These are phyloP conservation scores for Trichoderma hamatum DNA, from an alignment of 2,329 filamentous ascomycete genomes.

Conservation along the genomic window DNA sequence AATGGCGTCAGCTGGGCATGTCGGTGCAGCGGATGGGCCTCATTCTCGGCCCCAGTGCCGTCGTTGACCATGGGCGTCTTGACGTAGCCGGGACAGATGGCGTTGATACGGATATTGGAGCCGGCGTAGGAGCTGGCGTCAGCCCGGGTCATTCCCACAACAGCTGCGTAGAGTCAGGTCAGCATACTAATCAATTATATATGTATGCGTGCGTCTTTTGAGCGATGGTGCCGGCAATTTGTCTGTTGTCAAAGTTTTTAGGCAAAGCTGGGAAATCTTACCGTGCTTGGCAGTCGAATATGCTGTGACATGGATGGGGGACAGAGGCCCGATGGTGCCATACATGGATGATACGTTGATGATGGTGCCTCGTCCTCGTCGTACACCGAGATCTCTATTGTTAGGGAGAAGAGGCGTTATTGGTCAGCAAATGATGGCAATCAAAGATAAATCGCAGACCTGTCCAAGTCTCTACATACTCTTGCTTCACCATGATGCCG, in stretches of 20 bases:
- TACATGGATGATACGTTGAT: slow-evolving; percentile 59
- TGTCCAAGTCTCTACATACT: slow-evolving; percentile 36
- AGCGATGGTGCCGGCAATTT: too few relatives aligned
- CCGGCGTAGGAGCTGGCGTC: slow-evolving; percentile 57
- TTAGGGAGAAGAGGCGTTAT: not conserved
- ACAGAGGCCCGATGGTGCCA: slow-evolving; percentile 48
- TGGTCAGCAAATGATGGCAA: not conserved
- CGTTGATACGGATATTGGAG: slow-evolving; percentile 60
- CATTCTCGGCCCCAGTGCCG: slow-evolving; percentile 29
- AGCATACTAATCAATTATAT: not conserved
- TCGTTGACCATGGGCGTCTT: slow-evolving; percentile 44
- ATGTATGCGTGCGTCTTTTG: too few relatives aligned
- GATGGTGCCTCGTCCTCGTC: slow-evolving; percentile 53
- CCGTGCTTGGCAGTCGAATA: slow-evolving; percentile 59
- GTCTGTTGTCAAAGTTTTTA: not conserved
- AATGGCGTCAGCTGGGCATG: slow-evolving; percentile 52
- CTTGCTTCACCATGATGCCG: slow-evolving; percentile 54
- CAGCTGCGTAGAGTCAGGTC: slow-evolving; percentile 32
- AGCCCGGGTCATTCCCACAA: slow-evolving; percentile 56
- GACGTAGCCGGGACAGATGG: slow-evolving; percentile 59
- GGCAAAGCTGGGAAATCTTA: slow-evolving; percentile 2
- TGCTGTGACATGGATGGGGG: slow-evolving; percentile 45
- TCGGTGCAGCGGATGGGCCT: slow-evolving; percentile 36
- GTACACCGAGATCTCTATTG: slow-evolving; percentile 40
- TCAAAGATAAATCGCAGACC: not conserved